Base-by-base conservation (phyloP, 495 filamentous ascomycete genomes). In the Penicillium coffeae region DNA sequence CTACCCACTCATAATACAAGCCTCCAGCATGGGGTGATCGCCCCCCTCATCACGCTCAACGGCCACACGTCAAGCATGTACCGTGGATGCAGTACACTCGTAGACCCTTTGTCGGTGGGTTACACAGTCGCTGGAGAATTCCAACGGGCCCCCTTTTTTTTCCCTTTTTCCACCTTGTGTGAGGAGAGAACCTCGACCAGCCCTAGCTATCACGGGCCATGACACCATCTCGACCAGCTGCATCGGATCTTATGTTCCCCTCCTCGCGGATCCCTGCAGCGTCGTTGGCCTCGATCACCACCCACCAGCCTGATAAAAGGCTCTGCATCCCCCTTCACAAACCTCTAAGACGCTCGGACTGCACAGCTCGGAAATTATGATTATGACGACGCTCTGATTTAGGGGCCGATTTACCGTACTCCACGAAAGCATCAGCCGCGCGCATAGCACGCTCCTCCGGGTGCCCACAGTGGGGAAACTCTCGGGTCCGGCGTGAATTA, bases 351-450 rank as follows among this genome's bases (percentile, higher is more conserved):
- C 14, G 18, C 27, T 36, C 30, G 42, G 27, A 20, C 30, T 18
- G 32, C 16, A 16, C 34, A 19, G 10, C 34, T 32, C 42, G 42
- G 42, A 32, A 34, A 45, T 35, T 45, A 34, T 44, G 8, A 6
- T 41, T 41, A 41, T 12, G 38, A 21, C 20, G 16, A 8, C 9
- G 7, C 19, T 37, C 22, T 25, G 19, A 21, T 36, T 42, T 5
- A n/a, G n/a, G 25, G 50, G 50, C 35, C 25, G 37, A 30, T 41
- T 37, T 41, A 49, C 40, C 52, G 39, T 45, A 16, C 20, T 21
- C 19, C 38, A 42, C 32, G 38, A 37, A 48, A 43, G 37, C 21
- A 58, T 58, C 59, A 53, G 59, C 59, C 59, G 59, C 59, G 55
- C 59, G 59, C 59, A 62, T 62, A 52, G 39, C 35, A 43, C 25